phyloP scores from a whole-genome alignment of 2,329 filamentous ascomycete genomes.

The Penicillium polonicum region DNA sequence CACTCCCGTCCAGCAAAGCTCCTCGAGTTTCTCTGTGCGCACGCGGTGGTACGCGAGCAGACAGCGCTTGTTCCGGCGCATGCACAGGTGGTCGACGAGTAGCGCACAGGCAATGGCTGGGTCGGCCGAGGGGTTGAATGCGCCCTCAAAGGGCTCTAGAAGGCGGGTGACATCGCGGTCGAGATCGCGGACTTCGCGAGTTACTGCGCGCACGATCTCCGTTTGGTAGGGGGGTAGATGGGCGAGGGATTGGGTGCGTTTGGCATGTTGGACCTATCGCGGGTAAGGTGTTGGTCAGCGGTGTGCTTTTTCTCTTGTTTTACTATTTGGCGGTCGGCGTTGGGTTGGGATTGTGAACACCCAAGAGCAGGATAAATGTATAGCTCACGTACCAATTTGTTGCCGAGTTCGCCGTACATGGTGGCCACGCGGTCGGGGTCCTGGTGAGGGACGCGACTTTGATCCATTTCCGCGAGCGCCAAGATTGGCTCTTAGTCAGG shows the following conservation, averaged over 20 bases:
- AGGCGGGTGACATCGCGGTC: conserved; percentile 80
- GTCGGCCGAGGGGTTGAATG: conserved; percentile 80
- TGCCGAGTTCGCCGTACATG: conserved; percentile 87
- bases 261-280: conserved; percentile 84
- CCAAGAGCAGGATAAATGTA: not conserved
- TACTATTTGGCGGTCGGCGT: not conserved
- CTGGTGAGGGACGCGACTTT: conserved; percentile 18
- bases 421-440: conserved; percentile 24
- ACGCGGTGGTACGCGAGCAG: conserved; percentile 91
- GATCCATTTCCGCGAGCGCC: conserved; percentile 24
- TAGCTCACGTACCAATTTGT: conserved; percentile 67
- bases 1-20: conserved; percentile 86
- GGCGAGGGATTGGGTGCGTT: conserved; percentile 82
- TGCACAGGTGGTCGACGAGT: conserved; percentile 89
- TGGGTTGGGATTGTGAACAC: not conserved
- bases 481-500: conserved; percentile 26
- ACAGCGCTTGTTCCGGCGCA: conserved; percentile 94
- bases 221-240: conserved; percentile 90
- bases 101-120: conserved; percentile 83
- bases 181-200: conserved; percentile 88
- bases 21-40: conserved; percentile 85
- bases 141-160: conserved; percentile 77
- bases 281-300: conserved; percentile 3
- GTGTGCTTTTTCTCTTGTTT: not conserved
- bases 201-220: conserved; percentile 81